Evolutionary conservation across 768 basidiomycete genomes (phyloP), one percentile per base, ranked within the genome.

Genomic region (Kwoniella sp.): DNA sequence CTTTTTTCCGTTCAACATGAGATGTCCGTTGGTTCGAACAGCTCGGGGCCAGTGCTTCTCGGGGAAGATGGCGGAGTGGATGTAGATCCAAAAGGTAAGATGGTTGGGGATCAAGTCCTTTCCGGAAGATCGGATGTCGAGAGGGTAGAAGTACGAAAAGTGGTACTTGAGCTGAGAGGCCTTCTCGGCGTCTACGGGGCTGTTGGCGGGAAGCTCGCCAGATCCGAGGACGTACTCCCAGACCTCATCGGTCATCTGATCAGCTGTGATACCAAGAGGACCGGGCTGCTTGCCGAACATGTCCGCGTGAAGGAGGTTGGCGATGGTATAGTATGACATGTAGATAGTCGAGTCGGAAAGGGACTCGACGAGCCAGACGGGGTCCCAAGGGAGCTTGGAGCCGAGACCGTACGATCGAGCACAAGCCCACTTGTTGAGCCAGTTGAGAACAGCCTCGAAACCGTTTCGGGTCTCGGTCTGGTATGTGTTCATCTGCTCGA

Each of bases 361-460:
- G 70, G 91, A 93, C 82, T 99, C 96, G 51, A 99, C 94, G 77
- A 98, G 85, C 86, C 94, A 97, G 58, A 91, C 88, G 20, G 89
- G 90, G 77, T 98, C 96, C 94, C 95, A 99, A 1, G 96, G 96
- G 64, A 99, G 83, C 74, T 90, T 90, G 1, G 94, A 93, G 22
- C 96, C 96, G 72, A 99, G 84, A 60, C 96, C 96, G 79, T 94
- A 98, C 4, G 91, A 92, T 41, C 96, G 86, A n/a, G 96, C 95
- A 80, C 96, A 99, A 1, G 96, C 96, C 96, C 96, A 99, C 81
- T 99, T 86, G 75, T 93, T 93, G 82, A 99, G 83, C 96, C 96
- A 99, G 55, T 87, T 89, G 76, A 99, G 83, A 7, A 91, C 92
- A 68, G 87, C 88, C 81, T 96, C 91, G 76, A 98, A 98, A 1